Evolutionary conservation across 163 green algal genomes (phyloP).

Genomic region (Volvox carteri): DNA sequence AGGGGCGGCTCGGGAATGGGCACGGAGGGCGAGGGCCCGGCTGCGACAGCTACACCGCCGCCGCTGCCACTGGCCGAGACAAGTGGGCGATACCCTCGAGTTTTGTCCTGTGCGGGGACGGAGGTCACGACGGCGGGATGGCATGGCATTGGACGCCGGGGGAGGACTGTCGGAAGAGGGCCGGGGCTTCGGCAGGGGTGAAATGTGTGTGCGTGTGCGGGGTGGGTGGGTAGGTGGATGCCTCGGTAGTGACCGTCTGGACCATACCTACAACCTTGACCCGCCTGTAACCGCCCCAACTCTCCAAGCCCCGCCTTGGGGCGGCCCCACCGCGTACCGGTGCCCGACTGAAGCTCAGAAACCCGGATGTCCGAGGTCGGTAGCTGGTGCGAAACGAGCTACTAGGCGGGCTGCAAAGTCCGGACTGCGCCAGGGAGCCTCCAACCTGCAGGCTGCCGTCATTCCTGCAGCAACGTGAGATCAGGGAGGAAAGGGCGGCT

Average conservation of each 20-base stretch:
- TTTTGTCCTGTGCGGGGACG: background rate
- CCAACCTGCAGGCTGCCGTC: conserved; percentile 37
- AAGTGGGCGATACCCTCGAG: background rate
- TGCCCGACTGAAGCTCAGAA: conserved; percentile 22
- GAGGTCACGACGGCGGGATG: background rate
- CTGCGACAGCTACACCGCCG: background rate
- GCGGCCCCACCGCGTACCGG: no score
- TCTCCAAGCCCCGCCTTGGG: no score
- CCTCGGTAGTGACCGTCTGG: no score
- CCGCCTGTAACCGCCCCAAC: no score
- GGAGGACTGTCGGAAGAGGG: no score
- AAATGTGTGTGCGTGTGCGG: no score
- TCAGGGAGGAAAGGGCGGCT: background rate
- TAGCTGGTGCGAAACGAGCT: background rate
- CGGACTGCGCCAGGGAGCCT: conserved; percentile 17
- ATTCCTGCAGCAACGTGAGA: background rate
- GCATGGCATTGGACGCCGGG: no score
- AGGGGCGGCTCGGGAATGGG: background rate
- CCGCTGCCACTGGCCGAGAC: background rate
- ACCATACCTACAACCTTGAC: no score
- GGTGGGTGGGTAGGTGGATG: no score
- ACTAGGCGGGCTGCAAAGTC: background rate
- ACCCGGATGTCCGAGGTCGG: conserved; percentile 21
- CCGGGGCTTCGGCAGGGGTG: no score
- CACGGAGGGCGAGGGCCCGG: background rate